Evolutionary conservation across 495 filamentous ascomycete genomes (phyloP).

Genomic region (Penicillium manginii): DNA sequence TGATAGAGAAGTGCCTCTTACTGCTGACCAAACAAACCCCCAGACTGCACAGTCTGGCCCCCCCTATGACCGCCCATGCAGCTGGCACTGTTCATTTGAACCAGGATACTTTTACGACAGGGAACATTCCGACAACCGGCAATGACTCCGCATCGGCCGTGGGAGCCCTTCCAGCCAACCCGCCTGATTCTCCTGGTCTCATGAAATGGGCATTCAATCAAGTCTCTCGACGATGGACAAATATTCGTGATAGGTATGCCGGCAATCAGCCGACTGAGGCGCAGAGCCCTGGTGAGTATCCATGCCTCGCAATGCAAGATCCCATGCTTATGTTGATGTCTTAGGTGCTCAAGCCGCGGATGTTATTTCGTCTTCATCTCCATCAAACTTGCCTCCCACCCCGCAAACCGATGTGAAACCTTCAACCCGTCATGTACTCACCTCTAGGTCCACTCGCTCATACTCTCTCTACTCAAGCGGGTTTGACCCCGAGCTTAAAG

Average conservation of each 20-base stretch:
- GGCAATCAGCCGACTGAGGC: not conserved
- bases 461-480: slow-evolving; percentile 8
- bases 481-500: slow-evolving; percentile 11
- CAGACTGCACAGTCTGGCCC: not conserved
- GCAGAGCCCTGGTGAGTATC: not conserved
- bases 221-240: slow-evolving; percentile 25
- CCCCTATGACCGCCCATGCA: slow-evolving; percentile 12
- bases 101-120: not conserved
- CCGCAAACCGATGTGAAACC: not conserved
- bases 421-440: not conserved
- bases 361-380: not conserved
- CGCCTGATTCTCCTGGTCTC: not conserved
- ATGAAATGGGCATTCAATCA: slow-evolving; percentile 22
- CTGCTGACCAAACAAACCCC: slow-evolving; percentile 6
- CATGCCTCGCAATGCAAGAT: not conserved
- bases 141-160: too few species aligned
- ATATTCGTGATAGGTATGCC: slow-evolving; percentile 18
- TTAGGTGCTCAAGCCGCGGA: not conserved
- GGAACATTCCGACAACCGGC: too few species aligned
- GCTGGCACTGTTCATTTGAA: not conserved
- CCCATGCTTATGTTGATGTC: not conserved
- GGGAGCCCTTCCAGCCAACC: not conserved
- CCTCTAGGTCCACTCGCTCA: not conserved
- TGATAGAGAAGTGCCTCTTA: not conserved
- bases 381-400: not conserved